Conservation (phyloP, 768 basidiomycete genomes). For the Lepiota subincarnata region DNA sequence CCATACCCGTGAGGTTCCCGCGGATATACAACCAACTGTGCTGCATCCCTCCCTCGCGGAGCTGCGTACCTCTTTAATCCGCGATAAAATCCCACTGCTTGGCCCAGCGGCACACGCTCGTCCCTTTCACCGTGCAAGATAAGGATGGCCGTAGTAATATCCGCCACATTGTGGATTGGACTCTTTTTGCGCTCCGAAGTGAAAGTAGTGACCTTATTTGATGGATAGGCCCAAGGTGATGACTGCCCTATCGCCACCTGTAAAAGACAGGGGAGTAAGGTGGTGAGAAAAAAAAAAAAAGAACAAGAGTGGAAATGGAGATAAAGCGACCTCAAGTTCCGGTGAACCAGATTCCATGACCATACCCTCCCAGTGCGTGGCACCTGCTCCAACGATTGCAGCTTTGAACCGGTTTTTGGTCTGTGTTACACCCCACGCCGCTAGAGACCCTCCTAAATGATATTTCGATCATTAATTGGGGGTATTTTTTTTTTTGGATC, state of each 20-base stretch:
- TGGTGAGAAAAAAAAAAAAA: background rate
- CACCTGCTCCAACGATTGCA: slow-evolving; percentile 32
- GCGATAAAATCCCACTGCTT: slow-evolving; percentile 29
- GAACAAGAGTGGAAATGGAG: background rate
- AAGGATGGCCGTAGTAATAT: slow-evolving; percentile 42
- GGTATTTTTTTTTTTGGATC: too few species aligned
- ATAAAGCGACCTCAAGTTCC: slow-evolving; percentile 26
- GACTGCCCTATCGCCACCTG: slow-evolving; percentile 28
- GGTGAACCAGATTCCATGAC: slow-evolving; percentile 32
- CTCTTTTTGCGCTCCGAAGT: slow-evolving; percentile 22
- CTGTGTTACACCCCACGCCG: slow-evolving; percentile 33
- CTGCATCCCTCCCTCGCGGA: slow-evolving; percentile 24
- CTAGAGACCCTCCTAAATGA: slow-evolving; percentile 26
- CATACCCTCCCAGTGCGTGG: slow-evolving; percentile 33
- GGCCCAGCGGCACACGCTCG: slow-evolving; percentile 41
- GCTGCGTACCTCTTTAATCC: slow-evolving; percentile 28
- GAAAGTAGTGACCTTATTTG: background rate
- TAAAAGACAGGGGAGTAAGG: background rate
- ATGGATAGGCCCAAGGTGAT: slow-evolving; percentile 25
- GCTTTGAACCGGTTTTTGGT: slow-evolving; percentile 31
- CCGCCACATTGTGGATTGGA: slow-evolving; percentile 32
- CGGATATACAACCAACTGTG: slow-evolving; percentile 29
- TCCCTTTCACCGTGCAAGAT: slow-evolving; percentile 51
- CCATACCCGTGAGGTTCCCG: slow-evolving; percentile 32
- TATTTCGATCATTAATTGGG: too few species aligned